Base-by-base conservation (phyloP, 306 rosid genomes). In the Cicer bijugum region DNA sequence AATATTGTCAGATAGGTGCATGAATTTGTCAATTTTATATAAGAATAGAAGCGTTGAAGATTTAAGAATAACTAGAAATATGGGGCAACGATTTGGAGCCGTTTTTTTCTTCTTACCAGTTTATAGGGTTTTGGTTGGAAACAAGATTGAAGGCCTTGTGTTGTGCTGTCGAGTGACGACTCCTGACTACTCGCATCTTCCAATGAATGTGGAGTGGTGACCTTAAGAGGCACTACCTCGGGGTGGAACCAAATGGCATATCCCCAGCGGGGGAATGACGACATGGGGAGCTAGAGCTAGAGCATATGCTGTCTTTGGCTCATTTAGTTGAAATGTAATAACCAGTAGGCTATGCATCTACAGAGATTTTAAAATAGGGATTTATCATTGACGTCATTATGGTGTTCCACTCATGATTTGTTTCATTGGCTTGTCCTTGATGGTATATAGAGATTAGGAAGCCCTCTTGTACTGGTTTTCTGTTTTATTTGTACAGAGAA, bases 401-500 rank as follows among this genome's bases (percentile, higher is more conserved):
- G 67, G 28, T 38, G 6, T 61, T 61, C 33, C 65, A 4, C 58
- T 12, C 38, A 5, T 66, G 37, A 42, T 64, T 17, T 82, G 46
- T 76, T 42, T 48, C 68, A 5, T 16, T 44, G 47, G 72, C 16
- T 43, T 71, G 59, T 62, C 61, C 43, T 72, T 53, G 65, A 57
- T 71, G 28, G 42, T 15, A 40, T 62, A 40, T 17, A 40, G 69
- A 63, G 51, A 47, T 57, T 38, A 6, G 17, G 48, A 17, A 53
- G 12, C 50, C 11, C 33, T 37, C 40, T 46, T 75, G 47, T 20
- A 17, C 65, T 75, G 42, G 23, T 55, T 55, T 47, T 7, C 64
- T 65, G 46, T 81, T 20, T 71, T 23, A 51, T 63, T 61, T 76
- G 35, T 39, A 14, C 23, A 9, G 55, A 77, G 9, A 57, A 39